phyloP scores from a whole-genome alignment of 805 yeast genomes.

The Candida gorgasii region DNA sequence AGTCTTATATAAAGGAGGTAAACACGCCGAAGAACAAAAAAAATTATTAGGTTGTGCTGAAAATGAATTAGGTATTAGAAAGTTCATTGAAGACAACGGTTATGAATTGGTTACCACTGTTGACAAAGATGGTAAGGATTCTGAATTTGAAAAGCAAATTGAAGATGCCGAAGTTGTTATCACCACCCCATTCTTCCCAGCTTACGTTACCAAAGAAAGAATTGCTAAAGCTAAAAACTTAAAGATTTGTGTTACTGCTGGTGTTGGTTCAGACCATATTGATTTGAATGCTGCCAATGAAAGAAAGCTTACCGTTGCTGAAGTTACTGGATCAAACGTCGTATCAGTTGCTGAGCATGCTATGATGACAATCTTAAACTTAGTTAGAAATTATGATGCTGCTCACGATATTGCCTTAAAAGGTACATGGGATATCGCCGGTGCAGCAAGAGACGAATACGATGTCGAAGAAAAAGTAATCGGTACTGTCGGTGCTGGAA shows the following conservation, averaged over 20 bases:
- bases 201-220: conserved; percentile 66
- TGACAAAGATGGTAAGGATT: conserved; percentile 63
- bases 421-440: conserved; percentile 78
- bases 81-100: conserved; percentile 65
- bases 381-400: conserved; percentile 77
- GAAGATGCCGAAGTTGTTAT: conserved; percentile 75
- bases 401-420: conserved; percentile 67
- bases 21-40: conserved; percentile 60
- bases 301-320: conserved; percentile 64
- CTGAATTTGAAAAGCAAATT: conserved; percentile 63
- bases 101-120: conserved; percentile 66
- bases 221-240: conserved; percentile 69
- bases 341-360: conserved; percentile 82
- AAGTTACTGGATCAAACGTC: conserved; percentile 83
- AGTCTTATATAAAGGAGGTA: conserved; percentile 59
- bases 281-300: conserved; percentile 70
- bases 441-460: conserved; percentile 67
- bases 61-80: conserved; percentile 70
- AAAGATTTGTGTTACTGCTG: conserved; percentile 74
- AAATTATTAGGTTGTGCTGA: conserved; percentile 69
- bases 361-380: conserved; percentile 66
- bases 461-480: conserved; percentile 76
- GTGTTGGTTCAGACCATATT: conserved; percentile 82
- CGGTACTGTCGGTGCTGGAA: conserved; percentile 81
- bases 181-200: conserved; percentile 85